A percentile compares a stretch with the other conserved stretches of the same genome.
Conservation (phyloP, 495 filamentous ascomycete genomes). For the Cercophora newfieldiana region DNA sequence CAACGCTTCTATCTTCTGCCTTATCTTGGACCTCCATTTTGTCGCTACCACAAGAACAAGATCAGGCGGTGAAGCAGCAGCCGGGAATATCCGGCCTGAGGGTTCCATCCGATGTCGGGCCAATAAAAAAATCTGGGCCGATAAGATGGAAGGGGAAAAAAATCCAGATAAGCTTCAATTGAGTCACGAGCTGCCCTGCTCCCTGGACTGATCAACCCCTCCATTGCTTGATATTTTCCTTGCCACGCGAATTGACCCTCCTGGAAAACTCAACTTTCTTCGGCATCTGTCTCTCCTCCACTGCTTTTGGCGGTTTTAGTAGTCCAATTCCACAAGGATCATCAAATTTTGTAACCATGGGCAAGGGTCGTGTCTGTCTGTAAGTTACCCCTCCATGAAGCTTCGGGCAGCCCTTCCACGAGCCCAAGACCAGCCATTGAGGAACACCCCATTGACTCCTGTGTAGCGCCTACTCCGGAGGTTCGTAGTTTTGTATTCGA, state of each 20-base stretch:
- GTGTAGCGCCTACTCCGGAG: slow-evolving; percentile 48
- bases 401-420: slow-evolving; percentile 4
- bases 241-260: not conserved
- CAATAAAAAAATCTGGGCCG: not conserved
- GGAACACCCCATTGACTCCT: slow-evolving; percentile 20
- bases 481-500: slow-evolving; percentile 21
- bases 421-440: not conserved
- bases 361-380: slow-evolving; percentile 50
- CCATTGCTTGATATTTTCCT: slow-evolving; percentile 4
- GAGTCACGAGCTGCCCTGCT: slow-evolving; percentile 5
- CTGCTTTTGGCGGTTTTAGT: not conserved
- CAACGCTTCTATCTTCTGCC: not conserved
- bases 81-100: not conserved
- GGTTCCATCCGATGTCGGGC: slow-evolving; percentile 9
- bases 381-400: slow-evolving; percentile 28
- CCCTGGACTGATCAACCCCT: slow-evolving; percentile 2
- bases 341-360: slow-evolving; percentile 26
- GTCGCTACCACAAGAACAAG: not conserved
- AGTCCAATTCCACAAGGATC: slow-evolving; percentile 3
- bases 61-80: not conserved
- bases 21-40: not conserved
- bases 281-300: not conserved
- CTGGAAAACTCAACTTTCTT: not conserved
- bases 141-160: slow-evolving; percentile 6
- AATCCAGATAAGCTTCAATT: slow-evolving; percentile 12